These are phyloP conservation scores for Aquilaria malaccensis DNA, from an alignment of 345 rosid genomes.

Conservation along the genomic window DNA sequence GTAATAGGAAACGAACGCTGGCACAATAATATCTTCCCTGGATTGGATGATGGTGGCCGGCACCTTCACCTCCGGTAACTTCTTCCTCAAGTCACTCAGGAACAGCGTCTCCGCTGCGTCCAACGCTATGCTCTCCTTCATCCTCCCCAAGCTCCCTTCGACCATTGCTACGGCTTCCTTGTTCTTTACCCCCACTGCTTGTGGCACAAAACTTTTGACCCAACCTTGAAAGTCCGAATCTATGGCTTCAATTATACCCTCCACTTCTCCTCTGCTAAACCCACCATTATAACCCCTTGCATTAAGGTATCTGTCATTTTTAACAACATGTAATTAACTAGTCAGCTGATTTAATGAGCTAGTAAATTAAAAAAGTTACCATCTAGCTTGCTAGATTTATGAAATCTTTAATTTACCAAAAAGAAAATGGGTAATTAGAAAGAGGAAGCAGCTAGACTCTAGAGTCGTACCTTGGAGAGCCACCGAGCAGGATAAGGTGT, in stretches of 20 bases:
- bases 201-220: constrained; percentile 19
- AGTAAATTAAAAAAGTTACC: background rate
- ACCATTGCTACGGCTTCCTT: constrained; percentile 15
- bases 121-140: constrained; percentile 15
- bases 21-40: constrained; percentile 16
- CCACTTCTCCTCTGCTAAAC: constrained; percentile 7
- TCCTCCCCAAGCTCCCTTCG: constrained; percentile 14
- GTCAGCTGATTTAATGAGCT: too few relatives aligned
- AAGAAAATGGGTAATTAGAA: background rate
- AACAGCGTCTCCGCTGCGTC: constrained; percentile 18
- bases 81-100: constrained; percentile 20
- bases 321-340: too few relatives aligned
- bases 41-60: constrained; percentile 31
- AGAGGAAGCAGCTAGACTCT: too few relatives aligned
- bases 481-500: constrained; percentile 24
- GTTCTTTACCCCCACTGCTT: constrained; percentile 12
- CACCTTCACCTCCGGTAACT: constrained; percentile 17
- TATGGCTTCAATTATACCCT: constrained; percentile 11
- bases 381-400: background rate
- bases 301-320: constrained; percentile 21
- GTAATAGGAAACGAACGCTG: constrained; percentile 18
- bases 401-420: background rate
- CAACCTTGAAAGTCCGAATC: constrained; percentile 14
- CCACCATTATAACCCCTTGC: constrained; percentile 24
- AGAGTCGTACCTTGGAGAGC: constrained; percentile 26